phyloP scores from a whole-genome alignment of 495 filamentous ascomycete genomes.

The Aspergillus cavernicola region DNA sequence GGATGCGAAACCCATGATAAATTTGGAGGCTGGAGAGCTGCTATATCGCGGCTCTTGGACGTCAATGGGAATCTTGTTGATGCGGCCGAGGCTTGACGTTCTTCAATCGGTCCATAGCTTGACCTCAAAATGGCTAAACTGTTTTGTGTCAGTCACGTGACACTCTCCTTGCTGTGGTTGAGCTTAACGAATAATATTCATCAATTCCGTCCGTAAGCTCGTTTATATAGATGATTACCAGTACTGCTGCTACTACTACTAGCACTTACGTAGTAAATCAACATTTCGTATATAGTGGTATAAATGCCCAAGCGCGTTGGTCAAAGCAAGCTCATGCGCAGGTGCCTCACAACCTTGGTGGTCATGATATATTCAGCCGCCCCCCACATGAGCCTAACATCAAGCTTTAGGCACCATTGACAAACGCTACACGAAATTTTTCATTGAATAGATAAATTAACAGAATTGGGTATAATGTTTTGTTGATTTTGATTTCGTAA shows the following conservation, averaged over 20 bases:
- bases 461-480: conserved; percentile 15
- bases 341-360: neutral
- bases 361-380: too few relatives aligned
- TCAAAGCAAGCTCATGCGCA: too few relatives aligned
- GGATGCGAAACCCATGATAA: conserved; percentile 62
- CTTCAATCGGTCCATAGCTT: neutral
- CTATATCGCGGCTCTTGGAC: too few relatives aligned
- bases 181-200: too few relatives aligned
- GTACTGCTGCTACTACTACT: too few relatives aligned
- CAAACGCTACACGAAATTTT: too few relatives aligned
- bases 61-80: neutral
- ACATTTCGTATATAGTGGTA: too few relatives aligned
- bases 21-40: neutral
- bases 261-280: too few relatives aligned
- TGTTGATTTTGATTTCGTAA: conserved; percentile 26
- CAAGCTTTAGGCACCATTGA: neutral
- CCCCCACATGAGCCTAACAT: neutral
- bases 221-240: too few relatives aligned
- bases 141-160: neutral
- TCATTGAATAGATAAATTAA: too few relatives aligned
- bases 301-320: too few relatives aligned
- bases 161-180: neutral
- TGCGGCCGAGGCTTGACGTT: neutral
- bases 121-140: neutral
- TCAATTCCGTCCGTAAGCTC: too few relatives aligned